phyloP scores from a whole-genome alignment of 306 rosid species.

The Begonia masoniana region DNA sequence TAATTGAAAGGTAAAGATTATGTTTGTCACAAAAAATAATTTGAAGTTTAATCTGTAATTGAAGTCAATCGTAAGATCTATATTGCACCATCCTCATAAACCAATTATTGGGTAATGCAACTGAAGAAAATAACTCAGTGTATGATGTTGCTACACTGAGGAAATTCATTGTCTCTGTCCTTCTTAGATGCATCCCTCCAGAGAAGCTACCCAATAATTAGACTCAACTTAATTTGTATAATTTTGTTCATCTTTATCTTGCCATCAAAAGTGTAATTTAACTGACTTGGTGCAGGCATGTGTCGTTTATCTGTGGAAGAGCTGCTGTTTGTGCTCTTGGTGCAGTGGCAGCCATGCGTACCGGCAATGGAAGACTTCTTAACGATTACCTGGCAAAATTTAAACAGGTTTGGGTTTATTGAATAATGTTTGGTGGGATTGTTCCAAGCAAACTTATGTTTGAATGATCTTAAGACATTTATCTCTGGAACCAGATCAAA shows the following conservation, averaged over 20 bases:
- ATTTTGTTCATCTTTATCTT: not conserved
- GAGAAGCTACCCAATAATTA: no score
- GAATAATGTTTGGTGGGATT: no score
- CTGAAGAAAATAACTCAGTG: no score
- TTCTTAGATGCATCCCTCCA: no score
- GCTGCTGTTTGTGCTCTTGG: slow-evolving; percentile 79
- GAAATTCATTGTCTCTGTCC: no score
- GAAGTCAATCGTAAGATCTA: no score
- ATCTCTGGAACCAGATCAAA: slow-evolving; percentile 37
- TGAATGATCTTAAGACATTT: slow-evolving; percentile 3
- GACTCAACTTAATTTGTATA: no score
- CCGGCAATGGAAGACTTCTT: slow-evolving; percentile 43
- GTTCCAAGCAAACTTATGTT: no score
- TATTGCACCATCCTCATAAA: no score
- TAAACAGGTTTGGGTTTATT: slow-evolving; percentile 25
- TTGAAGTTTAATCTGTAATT: no score
- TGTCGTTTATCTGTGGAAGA: slow-evolving; percentile 62
- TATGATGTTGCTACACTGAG: no score
- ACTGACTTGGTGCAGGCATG: slow-evolving; percentile 31
- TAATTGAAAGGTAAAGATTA: not conserved
- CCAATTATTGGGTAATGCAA: no score
- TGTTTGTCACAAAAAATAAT: not conserved
- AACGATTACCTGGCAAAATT: slow-evolving; percentile 41
- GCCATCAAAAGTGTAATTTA: not conserved
- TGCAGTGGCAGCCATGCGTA: slow-evolving; percentile 62